Conservation (phyloP, 192 early-diverging fungal genomes). For the Umbelopsis sp. region DNA sequence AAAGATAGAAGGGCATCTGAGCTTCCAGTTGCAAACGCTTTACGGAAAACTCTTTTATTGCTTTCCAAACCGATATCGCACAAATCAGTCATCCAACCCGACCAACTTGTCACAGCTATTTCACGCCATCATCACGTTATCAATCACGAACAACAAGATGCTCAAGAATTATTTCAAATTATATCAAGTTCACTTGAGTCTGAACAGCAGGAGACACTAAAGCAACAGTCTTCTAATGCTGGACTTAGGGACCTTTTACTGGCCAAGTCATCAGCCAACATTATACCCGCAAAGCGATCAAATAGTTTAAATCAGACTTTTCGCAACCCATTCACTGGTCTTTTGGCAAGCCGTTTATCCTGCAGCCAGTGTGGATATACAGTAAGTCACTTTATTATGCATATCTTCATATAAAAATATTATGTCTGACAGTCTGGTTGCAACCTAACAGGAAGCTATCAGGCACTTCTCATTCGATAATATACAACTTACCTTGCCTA, state of each 20-base stretch:
- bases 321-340: conserved; percentile 73
- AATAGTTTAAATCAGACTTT: background rate
- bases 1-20: background rate
- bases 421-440: background rate
- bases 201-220: conserved; percentile 41
- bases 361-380: conserved; percentile 83
- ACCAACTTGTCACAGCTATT: conserved; percentile 64
- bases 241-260: conserved; percentile 2
- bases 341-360: conserved; percentile 73
- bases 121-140: conserved; percentile 55
- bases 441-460: conserved; percentile 54
- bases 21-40: conserved; percentile 20
- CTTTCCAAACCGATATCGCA: conserved; percentile 37
- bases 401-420: background rate
- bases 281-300: conserved; percentile 7
- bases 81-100: conserved; percentile 56
- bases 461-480: conserved; percentile 85
- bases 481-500: conserved; percentile 70
- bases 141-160: conserved; percentile 82
- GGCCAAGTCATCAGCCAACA: background rate
- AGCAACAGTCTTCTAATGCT: background rate
- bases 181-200: conserved; percentile 70
- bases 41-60: conserved; percentile 26
- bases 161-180: conserved; percentile 88
- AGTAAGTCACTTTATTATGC: conserved; percentile 26